Evolutionary conservation across 2,329 filamentous ascomycete species (phyloP), one percentile per base, ranked within the genome.

Genomic region (Aspergillus viridinutans): DNA sequence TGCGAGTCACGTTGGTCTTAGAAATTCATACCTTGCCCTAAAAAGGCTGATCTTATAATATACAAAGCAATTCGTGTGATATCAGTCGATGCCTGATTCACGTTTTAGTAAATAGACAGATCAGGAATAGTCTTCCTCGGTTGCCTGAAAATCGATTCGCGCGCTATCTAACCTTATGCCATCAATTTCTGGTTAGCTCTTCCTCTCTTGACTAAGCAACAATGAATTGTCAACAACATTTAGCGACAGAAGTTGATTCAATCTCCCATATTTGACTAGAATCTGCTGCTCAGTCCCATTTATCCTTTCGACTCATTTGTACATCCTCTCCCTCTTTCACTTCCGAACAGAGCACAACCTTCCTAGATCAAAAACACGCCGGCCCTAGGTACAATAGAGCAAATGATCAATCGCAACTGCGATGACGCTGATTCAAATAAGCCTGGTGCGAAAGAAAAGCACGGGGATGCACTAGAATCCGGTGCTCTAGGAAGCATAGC

Each of bases 401-500:
- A 23, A 45, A 45, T 45, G 42, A 10, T 45, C 42, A 45, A 12
- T 45, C 42, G 14, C 23, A 47, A 43, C 45, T 55, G 55, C 52
- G 40, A 52, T 38, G 52, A 54, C 17, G 40, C 10, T 45, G 8
- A 47, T 23, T 17, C 43, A 25, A 14, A 23, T 14, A 17, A 26
- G 7, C 17, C 21, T 23, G 43, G 2, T 23, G 21, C 10, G 21
- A 21, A 49, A 56, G 50, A 32, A 54, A 58, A 35, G 52, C 59
- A 32, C 10, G 3, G 10, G 9, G 20, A 42, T 17, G 20, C 12
- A 10, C 40, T 29, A 17, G 7, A 29, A 25, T n/a, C 25, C n/a
- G 12, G 8, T 23, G 29, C 23, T 49, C 32, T 51, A 61, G 29
- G 53, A 4, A 54, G 60, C 17, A 55, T 76, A 50, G 60, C 62